Evolutionary conservation across 2,329 filamentous ascomycete species (phyloP).

Genomic region (Cercospora janseana): DNA sequence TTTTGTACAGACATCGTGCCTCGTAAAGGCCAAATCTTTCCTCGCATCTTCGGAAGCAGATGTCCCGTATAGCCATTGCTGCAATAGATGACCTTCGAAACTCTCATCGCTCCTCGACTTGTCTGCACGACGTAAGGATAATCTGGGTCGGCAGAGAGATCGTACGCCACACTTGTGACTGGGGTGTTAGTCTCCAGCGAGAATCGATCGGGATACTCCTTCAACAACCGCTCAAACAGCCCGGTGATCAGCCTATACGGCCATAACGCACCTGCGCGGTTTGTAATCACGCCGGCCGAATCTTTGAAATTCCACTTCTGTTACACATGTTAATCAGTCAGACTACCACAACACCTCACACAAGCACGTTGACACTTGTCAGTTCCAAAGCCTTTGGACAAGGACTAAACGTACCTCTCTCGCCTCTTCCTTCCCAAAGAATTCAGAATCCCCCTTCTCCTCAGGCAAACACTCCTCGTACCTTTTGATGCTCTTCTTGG

Average conservation of each 20-base stretch:
- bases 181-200: constrained; percentile 24
- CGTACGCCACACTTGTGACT: constrained; percentile 17
- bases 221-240: constrained; percentile 18
- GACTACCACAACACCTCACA: neutral
- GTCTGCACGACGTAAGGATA: constrained; percentile 21
- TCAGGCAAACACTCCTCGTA: constrained; percentile 24
- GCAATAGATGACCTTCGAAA: constrained; percentile 23
- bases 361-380: too few relatives aligned
- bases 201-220: constrained; percentile 19
- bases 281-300: constrained; percentile 21
- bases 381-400: neutral
- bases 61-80: constrained; percentile 25
- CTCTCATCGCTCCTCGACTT: constrained; percentile 18
- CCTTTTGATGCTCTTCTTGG: constrained; percentile 12
- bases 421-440: constrained; percentile 18
- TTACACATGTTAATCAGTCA: neutral
- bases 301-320: constrained; percentile 25
- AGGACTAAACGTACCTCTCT: constrained; percentile 7
- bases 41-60: constrained; percentile 23
- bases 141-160: neutral
- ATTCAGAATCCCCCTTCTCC: constrained; percentile 15
- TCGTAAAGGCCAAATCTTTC: constrained; percentile 25
- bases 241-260: constrained; percentile 26
- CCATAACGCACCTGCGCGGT: constrained; percentile 27
- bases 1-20: constrained; percentile 26